Evolutionary conservation across 768 basidiomycete species (phyloP), one percentile per base, ranked within the genome.

Genomic region (Tulasnella calospora): DNA sequence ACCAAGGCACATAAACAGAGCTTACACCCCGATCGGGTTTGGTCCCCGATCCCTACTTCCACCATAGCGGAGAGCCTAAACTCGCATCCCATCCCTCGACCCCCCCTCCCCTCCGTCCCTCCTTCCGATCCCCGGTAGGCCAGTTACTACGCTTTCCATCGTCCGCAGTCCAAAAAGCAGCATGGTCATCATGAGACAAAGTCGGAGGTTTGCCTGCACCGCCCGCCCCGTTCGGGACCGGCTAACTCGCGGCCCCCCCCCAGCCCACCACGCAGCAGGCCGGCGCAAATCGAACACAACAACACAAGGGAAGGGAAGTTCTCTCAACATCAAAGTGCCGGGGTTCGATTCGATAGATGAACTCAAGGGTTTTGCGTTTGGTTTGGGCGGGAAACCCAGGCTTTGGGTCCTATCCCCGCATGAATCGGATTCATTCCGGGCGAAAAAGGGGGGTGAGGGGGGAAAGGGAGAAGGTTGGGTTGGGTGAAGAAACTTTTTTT

Each of bases 1-100:
- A 27, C 61, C 61, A 67, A 67, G 61, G 61, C 61, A 67, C 61
- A 67, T 67, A 67, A 55, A 67, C 61, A 67, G 33, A 27, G n/a
- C 61, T 67, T 67, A 67, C 30, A 67, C 61, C 61, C 61, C 61
- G 61, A 67, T 67, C 61, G 61, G 61, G 61, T 67, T 67, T 67
- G 61, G 61, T 67, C 61, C 61, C 61, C 61, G 61, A 67, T 67
- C 33, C 61, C n/a, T 51, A 8, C 21, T 44, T 30, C 61, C 61
- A 67, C 61, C 61, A 33, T 27, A 67, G 61, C 61, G 61, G 61
- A 67, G 61, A 67, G 61, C 61, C 61, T 67, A 67, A 67, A 30
- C 33, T 30, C 61, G 61, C 61, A 67, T 67, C 33, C 61, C 61
- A 35, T 27, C 61, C 61, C 61, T 35, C 61, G 30, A 30, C 61